Evolutionary conservation across 805 yeast species (phyloP).

Genomic region (Monosporozyma aerobia): DNA sequence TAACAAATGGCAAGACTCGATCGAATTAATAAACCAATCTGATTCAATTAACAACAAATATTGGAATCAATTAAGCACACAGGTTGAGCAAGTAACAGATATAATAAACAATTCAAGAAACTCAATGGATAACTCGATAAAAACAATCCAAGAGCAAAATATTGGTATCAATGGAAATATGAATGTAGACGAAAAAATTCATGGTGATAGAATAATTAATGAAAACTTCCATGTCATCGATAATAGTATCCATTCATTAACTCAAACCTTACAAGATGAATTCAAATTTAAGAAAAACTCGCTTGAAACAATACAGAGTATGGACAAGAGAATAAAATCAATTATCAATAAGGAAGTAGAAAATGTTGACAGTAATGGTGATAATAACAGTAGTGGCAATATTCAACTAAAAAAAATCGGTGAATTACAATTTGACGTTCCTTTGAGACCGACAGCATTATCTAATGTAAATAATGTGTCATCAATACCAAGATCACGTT

Average conservation of each 20-base stretch:
- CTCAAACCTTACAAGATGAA: constrained; percentile 2
- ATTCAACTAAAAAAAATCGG: background rate
- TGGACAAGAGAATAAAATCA: background rate
- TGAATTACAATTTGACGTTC: background rate
- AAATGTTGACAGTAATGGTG: background rate
- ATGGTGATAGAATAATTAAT: constrained; percentile 9
- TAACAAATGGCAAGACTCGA: constrained; percentile 24
- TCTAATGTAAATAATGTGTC: background rate
- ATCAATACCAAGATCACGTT: background rate
- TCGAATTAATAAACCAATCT: constrained; percentile 26
- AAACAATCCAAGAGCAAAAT: constrained; percentile 11
- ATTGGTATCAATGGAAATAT: constrained; percentile 4
- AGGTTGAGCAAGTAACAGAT: constrained; percentile 14
- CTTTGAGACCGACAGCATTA: background rate
- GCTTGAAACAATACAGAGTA: background rate
- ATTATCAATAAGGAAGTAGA: background rate
- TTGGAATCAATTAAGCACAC: constrained; percentile 11
- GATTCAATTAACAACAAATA: constrained; percentile 25
- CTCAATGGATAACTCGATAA: constrained; percentile 12
- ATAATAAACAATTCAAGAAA: constrained; percentile 12
- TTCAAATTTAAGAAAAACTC: background rate
- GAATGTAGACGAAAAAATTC: constrained; percentile 4
- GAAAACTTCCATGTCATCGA: constrained; percentile 14
- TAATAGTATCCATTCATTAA: constrained; percentile 11
- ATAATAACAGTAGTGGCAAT: background rate